Percentiles rank a stretch among this genome's conserved stretches.
Conservation (phyloP, 2,329 filamentous ascomycete genomes). For the Arthrobotrys musiformis region DNA sequence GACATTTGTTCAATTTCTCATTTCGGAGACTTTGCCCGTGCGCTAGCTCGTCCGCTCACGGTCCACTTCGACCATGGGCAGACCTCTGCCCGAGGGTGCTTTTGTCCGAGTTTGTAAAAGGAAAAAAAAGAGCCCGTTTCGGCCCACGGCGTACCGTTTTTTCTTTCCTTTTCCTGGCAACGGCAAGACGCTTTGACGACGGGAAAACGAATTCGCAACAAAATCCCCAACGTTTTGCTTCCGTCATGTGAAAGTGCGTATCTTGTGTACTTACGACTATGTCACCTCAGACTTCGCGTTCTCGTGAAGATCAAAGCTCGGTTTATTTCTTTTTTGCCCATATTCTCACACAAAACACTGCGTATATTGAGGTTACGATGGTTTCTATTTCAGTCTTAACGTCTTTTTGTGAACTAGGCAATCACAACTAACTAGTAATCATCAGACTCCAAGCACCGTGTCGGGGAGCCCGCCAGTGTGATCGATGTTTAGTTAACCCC, state of each 20-base stretch:
- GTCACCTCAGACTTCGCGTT: neutral
- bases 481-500: constrained; percentile 25
- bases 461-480: constrained; percentile 14
- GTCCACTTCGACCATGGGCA: constrained; percentile 26
- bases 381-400: constrained; percentile 6
- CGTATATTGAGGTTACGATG: constrained; percentile 12
- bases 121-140: constrained; percentile 8
- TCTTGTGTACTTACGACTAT: neutral
- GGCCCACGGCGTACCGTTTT: constrained; percentile 52
- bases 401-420: neutral
- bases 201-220: constrained; percentile 11
- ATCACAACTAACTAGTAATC: neutral
- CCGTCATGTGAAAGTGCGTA: constrained; percentile 20
- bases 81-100: constrained; percentile 24
- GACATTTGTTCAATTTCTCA: constrained; percentile 35
- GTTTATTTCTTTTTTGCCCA: neutral
- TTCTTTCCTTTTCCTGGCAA: constrained; percentile 13
- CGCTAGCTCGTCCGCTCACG: constrained; percentile 16
- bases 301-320: neutral
- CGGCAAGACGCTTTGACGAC: constrained; percentile 52
- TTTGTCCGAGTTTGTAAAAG: constrained; percentile 17
- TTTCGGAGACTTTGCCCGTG: constrained; percentile 56
- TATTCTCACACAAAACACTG: neutral
- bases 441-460: neutral
- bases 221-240: constrained; percentile 14